Conservation (phyloP, 2,329 filamentous ascomycete genomes). For the Claviceps sp. region DNA sequence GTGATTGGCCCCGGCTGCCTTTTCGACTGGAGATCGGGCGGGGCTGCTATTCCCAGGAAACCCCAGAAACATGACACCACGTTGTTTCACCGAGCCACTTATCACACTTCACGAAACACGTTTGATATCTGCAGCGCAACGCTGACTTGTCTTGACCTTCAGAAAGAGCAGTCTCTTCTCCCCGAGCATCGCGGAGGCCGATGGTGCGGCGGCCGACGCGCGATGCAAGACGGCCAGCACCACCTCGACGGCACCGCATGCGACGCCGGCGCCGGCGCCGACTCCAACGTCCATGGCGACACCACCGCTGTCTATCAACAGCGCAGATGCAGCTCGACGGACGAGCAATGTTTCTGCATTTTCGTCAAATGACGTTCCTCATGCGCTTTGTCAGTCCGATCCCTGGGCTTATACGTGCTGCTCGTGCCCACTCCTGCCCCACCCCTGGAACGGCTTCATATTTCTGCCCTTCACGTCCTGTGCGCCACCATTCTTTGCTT, state of each 20-base stretch:
- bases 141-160: not conserved
- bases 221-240: constrained; percentile 5
- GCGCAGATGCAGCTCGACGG: constrained; percentile 23
- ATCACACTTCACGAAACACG: too few relatives aligned
- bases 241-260: too few relatives aligned
- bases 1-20: too few relatives aligned
- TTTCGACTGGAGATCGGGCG: too few relatives aligned
- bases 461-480: not conserved
- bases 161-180: constrained; percentile 33
- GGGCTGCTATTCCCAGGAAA: too few relatives aligned
- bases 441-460: too few relatives aligned
- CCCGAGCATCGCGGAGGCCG: constrained; percentile 21
- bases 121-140: too few relatives aligned
- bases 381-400: constrained; percentile 33
- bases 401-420: not conserved
- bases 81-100: not conserved
- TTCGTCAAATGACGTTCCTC: constrained; percentile 25
- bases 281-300: not conserved
- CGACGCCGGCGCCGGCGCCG: not conserved
- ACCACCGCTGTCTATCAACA: constrained; percentile 8
- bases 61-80: not conserved
- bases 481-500: not conserved
- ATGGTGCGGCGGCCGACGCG: constrained; percentile 28
- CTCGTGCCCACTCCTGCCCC: not conserved
- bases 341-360: constrained; percentile 22